phyloP scores from a whole-genome alignment of 495 filamentous ascomycete species.

The Tuber brumale region DNA sequence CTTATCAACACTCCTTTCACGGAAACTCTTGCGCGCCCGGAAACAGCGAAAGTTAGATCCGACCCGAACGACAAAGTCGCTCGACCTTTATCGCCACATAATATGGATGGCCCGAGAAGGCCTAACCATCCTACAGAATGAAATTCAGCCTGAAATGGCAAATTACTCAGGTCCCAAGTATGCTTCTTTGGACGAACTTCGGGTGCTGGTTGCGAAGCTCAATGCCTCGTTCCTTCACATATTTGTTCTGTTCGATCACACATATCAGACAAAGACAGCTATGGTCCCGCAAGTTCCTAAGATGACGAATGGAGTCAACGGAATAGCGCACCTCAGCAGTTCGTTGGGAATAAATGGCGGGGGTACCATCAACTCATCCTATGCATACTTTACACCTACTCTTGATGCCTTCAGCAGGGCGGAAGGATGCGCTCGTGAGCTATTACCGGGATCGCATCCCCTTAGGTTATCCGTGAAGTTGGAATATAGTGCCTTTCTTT shows the following conservation, averaged over 20 bases:
- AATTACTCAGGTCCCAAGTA: conserved; percentile 47
- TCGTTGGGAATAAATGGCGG: conserved; percentile 16
- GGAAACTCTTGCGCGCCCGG: conserved; percentile 73
- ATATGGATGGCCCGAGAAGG: conserved; percentile 94
- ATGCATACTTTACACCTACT: conserved; percentile 66
- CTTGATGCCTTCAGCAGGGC: conserved; percentile 75
- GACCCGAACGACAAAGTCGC: conserved; percentile 67
- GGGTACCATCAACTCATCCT: conserved; percentile 49
- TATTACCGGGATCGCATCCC: conserved; percentile 81
- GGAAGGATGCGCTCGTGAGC: conserved; percentile 60
- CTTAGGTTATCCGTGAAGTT: conserved; percentile 84
- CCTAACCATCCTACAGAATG: conserved; percentile 74
- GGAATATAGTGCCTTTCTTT: conserved; percentile 89
- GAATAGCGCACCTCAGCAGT: conserved; percentile 4
- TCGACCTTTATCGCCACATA: conserved; percentile 84
- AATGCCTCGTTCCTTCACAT: conserved; percentile 93
- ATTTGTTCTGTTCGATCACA: conserved; percentile 91
- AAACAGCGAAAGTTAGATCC: conserved; percentile 78
- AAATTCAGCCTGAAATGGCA: conserved; percentile 71
- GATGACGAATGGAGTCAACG: conserved; percentile 43
- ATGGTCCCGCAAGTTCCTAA: conserved; percentile 46
- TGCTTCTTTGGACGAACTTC: conserved; percentile 54
- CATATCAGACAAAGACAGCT: conserved; percentile 38
- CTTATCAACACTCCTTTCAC: conserved; percentile 78
- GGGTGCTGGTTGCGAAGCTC: conserved; percentile 83